These are phyloP conservation scores for Pilasporangium apinafurcum DNA, from an alignment of 352 stramenopile species.

Conservation along the genomic window DNA sequence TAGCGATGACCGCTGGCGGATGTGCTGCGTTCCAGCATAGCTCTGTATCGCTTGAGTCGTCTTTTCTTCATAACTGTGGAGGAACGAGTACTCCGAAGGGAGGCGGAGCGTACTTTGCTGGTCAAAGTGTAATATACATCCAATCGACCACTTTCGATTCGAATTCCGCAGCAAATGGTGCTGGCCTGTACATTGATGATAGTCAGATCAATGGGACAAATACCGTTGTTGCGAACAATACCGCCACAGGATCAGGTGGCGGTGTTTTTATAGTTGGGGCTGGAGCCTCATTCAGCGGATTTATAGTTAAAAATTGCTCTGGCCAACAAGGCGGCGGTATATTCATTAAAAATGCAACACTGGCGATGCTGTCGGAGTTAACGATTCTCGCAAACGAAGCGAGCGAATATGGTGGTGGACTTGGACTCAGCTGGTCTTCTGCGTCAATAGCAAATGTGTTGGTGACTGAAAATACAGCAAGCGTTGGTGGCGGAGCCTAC, in stretches of 20 bases:
- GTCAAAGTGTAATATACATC: slow-evolving; percentile 12
- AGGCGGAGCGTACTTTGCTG: slow-evolving; percentile 14
- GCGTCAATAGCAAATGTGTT: slow-evolving; percentile 4
- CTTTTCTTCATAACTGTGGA: not conserved
- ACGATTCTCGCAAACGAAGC: slow-evolving; percentile 10
- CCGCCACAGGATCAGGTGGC: slow-evolving; percentile 12
- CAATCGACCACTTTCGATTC: not conserved
- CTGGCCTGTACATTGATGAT: slow-evolving; percentile 20
- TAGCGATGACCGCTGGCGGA: slow-evolving; percentile 13
- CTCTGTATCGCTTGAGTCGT: slow-evolving; percentile 1
- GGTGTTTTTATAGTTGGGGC: slow-evolving; percentile 20
- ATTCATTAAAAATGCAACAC: not conserved
- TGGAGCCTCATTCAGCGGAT: slow-evolving; percentile 12
- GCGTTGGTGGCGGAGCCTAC: slow-evolving; percentile 18
- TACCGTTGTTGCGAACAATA: slow-evolving; percentile 3
- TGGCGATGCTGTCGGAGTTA: slow-evolving; percentile 5
- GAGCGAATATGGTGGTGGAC: slow-evolving; percentile 15
- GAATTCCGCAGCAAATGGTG: slow-evolving; percentile 13
- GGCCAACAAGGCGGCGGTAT: slow-evolving; percentile 20
- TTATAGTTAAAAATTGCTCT: slow-evolving; percentile 15
- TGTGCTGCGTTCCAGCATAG: slow-evolving; percentile 18
- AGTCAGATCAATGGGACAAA: slow-evolving; percentile 12
- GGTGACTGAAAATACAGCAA: slow-evolving; percentile 14
- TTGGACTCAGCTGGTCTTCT: slow-evolving; percentile 4
- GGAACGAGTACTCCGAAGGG: slow-evolving; percentile 10